Conservation (phyloP, 1,284 basidiomycete species). For the Sporisorium scitamineum region DNA sequence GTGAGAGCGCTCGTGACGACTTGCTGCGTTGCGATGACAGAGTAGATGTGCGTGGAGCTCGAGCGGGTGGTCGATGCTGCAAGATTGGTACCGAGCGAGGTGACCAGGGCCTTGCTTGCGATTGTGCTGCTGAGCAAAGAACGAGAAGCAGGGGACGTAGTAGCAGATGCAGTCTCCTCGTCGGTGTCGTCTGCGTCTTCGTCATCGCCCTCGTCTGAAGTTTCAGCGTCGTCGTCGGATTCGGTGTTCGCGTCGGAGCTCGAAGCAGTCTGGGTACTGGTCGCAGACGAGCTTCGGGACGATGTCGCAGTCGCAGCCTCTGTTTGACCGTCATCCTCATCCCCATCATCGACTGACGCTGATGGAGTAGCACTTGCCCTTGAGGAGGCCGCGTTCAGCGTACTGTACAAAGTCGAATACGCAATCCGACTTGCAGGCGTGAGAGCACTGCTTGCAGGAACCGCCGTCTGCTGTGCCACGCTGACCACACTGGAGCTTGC, state of each 20-base stretch:
- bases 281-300: background rate
- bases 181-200: background rate
- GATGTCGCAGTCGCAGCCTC: background rate
- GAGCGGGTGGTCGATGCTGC: background rate
- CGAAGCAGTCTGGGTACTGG: constrained; percentile 1
- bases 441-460: background rate
- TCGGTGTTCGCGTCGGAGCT: constrained; percentile 1
- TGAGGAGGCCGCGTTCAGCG: background rate
- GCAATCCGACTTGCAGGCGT: background rate
- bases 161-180: background rate
- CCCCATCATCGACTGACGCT: background rate
- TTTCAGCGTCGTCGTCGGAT: background rate
- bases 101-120: background rate
- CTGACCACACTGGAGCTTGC: background rate
- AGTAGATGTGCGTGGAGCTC: constrained; percentile 6
- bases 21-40: constrained; percentile 6
- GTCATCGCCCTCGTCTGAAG: background rate
- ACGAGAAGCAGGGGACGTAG: background rate
- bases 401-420: constrained; percentile 8
- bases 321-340: background rate
- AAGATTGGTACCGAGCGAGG: background rate
- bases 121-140: background rate
- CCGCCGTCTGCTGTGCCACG: background rate
- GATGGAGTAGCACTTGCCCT: background rate
- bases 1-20: constrained; percentile 3